These are phyloP conservation scores for Ligustrum vulgare DNA, from an alignment of 257 asterid species.

Conservation along the genomic window DNA sequence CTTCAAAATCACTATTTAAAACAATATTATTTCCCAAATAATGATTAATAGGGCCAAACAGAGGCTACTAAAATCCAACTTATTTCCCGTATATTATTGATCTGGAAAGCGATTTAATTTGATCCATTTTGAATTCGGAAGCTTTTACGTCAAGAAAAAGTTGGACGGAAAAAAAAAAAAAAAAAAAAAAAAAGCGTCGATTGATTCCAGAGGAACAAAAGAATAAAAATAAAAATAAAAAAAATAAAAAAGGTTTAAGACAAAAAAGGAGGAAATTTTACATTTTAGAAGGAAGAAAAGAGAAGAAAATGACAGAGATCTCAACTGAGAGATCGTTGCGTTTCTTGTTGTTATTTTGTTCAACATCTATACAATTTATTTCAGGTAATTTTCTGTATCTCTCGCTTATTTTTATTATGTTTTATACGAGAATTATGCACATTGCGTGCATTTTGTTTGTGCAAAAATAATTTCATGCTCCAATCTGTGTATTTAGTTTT, in stretches of 20 bases:
- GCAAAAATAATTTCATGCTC: neutral
- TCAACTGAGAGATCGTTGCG: slow-evolving; percentile 42
- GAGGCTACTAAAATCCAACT: neutral
- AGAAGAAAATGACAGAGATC: slow-evolving; percentile 51
- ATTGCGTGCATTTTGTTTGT: slow-evolving; percentile 6
- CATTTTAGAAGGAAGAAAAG: slow-evolving; percentile 14
- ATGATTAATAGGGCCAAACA: no score
- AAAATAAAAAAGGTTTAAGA: neutral
- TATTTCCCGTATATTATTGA: no score
- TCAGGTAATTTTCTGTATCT: slow-evolving; percentile 45
- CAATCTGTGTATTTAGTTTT: neutral
- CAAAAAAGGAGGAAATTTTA: neutral
- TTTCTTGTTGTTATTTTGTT: slow-evolving; percentile 41
- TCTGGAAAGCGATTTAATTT: no score
- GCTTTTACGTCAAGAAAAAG: neutral
- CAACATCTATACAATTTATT: slow-evolving; percentile 42
- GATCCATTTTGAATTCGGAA: neutral
- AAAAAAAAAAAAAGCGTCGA: neutral
- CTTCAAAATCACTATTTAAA: no score
- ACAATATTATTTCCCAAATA: no score
- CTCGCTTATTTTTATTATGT: neutral
- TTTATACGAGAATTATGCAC: neutral
- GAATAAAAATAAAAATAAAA: neutral
- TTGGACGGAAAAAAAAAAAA: neutral
- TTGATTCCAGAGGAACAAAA: neutral